Percentiles rank a stretch among this genome's conserved stretches.
Conservation (phyloP, 2,329 filamentous ascomycete genomes). For the Graphilbum sp. region DNA sequence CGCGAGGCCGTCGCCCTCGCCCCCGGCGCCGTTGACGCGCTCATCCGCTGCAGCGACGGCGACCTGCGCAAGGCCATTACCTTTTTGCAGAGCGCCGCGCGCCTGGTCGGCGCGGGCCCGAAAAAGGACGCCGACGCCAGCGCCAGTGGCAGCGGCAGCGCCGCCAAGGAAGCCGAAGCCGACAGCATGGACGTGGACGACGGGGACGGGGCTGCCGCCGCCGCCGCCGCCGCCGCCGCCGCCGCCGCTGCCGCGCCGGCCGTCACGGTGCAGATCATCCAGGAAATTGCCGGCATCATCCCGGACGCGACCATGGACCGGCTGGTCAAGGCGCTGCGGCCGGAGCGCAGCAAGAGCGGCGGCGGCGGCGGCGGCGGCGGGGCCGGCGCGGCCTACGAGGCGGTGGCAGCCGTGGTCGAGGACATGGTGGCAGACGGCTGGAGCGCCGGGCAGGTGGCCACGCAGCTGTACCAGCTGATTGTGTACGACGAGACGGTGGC, state of each 20-base stretch:
- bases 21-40: slow-evolving; percentile 61
- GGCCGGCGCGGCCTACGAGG: slow-evolving; percentile 46
- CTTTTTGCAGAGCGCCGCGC: slow-evolving; percentile 84
- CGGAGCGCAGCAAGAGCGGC: slow-evolving; percentile 23
- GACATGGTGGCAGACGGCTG: slow-evolving; percentile 92
- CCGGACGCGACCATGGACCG: slow-evolving; percentile 55
- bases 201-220: too few species aligned
- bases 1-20: slow-evolving; percentile 64
- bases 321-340: slow-evolving; percentile 62
- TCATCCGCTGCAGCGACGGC: slow-evolving; percentile 80
- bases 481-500: slow-evolving; percentile 72
- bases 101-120: slow-evolving; percentile 56
- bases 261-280: slow-evolving; percentile 65
- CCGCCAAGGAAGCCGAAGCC: neutral
- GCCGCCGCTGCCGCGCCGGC: slow-evolving; percentile 43
- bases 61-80: slow-evolving; percentile 95
- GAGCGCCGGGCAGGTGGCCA: slow-evolving; percentile 79
- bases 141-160: slow-evolving; percentile 10
- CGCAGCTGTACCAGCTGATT: slow-evolving; percentile 64
- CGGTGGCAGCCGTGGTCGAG: slow-evolving; percentile 64
- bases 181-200: slow-evolving; percentile 12
- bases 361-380: slow-evolving; percentile 23
- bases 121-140: slow-evolving; percentile 13
- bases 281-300: slow-evolving; percentile 94
- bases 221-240: too few species aligned